These are phyloP conservation scores for Didymella exigua DNA, from an alignment of 2,329 filamentous ascomycete genomes.

Conservation along the genomic window DNA sequence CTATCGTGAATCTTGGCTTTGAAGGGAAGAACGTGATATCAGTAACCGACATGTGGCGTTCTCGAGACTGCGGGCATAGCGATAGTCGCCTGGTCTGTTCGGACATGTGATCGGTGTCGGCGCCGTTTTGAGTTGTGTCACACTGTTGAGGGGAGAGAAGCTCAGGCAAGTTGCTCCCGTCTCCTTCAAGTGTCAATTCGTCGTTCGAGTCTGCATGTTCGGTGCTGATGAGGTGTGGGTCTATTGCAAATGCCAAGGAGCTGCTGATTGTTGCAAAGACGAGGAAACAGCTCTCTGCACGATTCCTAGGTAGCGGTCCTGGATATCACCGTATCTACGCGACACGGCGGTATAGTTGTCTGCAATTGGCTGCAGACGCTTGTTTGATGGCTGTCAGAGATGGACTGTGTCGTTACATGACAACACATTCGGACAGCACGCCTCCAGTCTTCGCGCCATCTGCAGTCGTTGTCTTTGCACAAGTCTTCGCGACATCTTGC, in stretches of 20 bases:
- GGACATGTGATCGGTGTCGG: neutral
- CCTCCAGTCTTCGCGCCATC: conserved; percentile 57
- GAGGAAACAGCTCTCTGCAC: conserved; percentile 63
- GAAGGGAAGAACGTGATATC: conserved; percentile 42
- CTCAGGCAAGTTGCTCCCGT: neutral
- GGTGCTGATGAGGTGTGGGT: conserved; percentile 62
- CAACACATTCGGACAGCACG: conserved; percentile 26
- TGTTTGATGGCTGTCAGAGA: neutral
- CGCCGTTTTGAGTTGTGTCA: conserved; percentile 1
- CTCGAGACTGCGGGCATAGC: neutral
- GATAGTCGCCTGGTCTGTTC: conserved; percentile 26
- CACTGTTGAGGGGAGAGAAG: neutral
- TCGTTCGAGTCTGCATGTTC: conserved; percentile 39
- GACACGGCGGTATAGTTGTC: neutral
- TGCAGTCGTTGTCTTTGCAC: conserved; percentile 63
- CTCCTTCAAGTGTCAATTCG: conserved; percentile 16
- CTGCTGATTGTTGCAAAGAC: conserved; percentile 68
- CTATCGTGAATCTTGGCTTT: conserved; percentile 31
- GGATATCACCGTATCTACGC: neutral
- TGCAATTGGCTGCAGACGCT: neutral
- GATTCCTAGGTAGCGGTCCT: neutral
- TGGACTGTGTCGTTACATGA: conserved; percentile 18
- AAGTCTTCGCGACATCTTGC: conserved; percentile 64
- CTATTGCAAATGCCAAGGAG: conserved; percentile 67
- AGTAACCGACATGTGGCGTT: conserved; percentile 25